Evolutionary conservation across 1,139 yeast genomes (phyloP), one percentile per base, ranked within the genome.

Genomic region (Suhomyces yuchorum): DNA sequence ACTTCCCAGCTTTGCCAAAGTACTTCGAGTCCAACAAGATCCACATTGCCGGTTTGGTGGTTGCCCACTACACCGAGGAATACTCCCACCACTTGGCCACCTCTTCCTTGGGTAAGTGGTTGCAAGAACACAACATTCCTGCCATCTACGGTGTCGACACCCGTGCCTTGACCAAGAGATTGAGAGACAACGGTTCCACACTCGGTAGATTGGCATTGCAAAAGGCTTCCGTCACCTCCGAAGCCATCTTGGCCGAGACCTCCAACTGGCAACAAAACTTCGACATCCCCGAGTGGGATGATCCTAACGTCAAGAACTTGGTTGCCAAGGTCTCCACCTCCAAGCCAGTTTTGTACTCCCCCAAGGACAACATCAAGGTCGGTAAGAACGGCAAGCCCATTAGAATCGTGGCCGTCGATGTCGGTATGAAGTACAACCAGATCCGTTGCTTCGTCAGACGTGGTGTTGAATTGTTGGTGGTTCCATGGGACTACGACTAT

Each of bases 121-220:
- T 95, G 63, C 85, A 89, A 69, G 86, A 85, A 63, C 87, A 93
- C 73, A 88, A 87, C 57, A 78, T 95, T 60, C 99, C 99, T 45
- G 99, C 99, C 58, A 83, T 95, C 55, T 95, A 92, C 63, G 99
- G 97, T 71, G 93, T 95, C 57, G 99, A 95, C 71, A 95, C 99
- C 56, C 87, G 99, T 77, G 81, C 92, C 46, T 79, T 95, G 63
- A 95, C 99, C 60, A 92, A 93, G 73, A 85, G 85, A 69, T 86
- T 95, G 67, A 88, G 99, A 77, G 87, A 85, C 61, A 79, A 82
- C 53, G 99, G 99, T 68, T 87, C 96, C 43, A 90, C 96, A 69
- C 79, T 93, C 56, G 97, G 98, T 68, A 85, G 97, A 73, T 70
- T 82, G 56, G 80, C 85, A 55, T 66, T 87, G 51, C 89, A 85